Conservation (phyloP, 2,329 filamentous ascomycete genomes). For the Raffaelea albimanens region DNA sequence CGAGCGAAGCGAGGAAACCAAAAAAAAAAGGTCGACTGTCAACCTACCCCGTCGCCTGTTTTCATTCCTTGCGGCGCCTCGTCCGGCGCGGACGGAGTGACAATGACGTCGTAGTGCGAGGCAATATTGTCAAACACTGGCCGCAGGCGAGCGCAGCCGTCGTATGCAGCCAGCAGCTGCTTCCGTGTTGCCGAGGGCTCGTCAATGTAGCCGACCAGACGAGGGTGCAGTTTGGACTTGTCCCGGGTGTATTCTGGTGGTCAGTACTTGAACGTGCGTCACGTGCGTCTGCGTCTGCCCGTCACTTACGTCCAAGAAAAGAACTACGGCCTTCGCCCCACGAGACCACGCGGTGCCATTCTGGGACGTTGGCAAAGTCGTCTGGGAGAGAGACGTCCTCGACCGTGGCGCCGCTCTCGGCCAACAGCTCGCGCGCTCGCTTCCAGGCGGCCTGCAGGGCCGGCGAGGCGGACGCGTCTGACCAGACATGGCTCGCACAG, state of each 20-base stretch:
- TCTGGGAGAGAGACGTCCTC: conserved; percentile 44
- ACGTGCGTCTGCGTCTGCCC: no score
- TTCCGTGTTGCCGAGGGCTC: conserved; percentile 35
- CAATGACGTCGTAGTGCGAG: conserved; percentile 40
- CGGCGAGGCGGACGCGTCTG: conserved; percentile 27
- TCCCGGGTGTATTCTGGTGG: conserved; percentile 12
- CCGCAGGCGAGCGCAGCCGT: conserved; percentile 42
- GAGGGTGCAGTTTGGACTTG: conserved; percentile 34
- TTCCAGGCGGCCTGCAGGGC: conserved; percentile 33
- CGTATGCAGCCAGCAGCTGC: conserved; percentile 42
- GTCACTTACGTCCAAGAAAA: conserved; percentile 28
- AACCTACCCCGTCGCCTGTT: neutral
- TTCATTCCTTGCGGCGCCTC: conserved; percentile 31
- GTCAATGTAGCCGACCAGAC: conserved; percentile 41
- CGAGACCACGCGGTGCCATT: conserved; percentile 35
- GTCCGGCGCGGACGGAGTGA: conserved; percentile 49
- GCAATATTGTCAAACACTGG: conserved; percentile 45
- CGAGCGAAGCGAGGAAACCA: no score
- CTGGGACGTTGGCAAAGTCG: conserved; percentile 35
- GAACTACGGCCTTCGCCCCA: conserved; percentile 42
- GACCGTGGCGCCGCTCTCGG: conserved; percentile 39
- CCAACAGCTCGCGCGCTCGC: conserved; percentile 28
- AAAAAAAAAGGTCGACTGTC: no score
- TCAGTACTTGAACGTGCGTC: neutral
- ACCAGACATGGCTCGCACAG: conserved; percentile 43